phyloP scores from a whole-genome alignment of 2,329 filamentous ascomycete genomes.

The Pseudogymnoascus sp. region DNA sequence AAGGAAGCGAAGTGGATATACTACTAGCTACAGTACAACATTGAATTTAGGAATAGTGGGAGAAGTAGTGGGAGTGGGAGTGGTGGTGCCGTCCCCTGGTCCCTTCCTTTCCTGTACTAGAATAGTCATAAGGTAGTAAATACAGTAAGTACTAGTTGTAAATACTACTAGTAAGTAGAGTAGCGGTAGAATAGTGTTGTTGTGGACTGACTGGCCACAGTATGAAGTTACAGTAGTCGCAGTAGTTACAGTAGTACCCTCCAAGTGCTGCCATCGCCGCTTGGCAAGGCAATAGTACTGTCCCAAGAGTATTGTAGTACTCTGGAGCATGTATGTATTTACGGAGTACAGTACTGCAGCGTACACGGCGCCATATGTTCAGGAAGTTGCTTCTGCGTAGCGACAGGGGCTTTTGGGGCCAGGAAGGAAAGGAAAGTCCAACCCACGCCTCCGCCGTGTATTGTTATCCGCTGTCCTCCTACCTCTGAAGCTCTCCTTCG shows the following conservation, averaged over 20 bases:
- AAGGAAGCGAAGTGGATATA: neutral
- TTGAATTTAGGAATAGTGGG: neutral
- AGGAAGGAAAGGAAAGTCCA: neutral
- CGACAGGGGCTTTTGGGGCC: neutral
- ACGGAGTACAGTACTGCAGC: neutral
- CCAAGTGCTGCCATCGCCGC: neutral
- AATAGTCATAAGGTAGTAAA: neutral
- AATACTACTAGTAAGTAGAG: neutral
- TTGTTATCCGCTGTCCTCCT: neutral
- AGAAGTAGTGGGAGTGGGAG: neutral
- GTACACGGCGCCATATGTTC: neutral
- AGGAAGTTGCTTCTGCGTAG: neutral
- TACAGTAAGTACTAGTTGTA: neutral
- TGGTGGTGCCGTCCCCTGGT: neutral
- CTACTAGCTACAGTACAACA: neutral
- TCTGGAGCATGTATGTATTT: neutral
- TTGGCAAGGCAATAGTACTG: neutral
- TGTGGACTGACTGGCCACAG: neutral
- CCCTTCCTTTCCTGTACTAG: neutral
- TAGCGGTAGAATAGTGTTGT: neutral
- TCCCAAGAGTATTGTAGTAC: neutral
- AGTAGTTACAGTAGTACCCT: neutral
- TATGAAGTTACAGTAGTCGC: neutral
- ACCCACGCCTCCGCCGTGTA: neutral
- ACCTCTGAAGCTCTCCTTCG: neutral